A percentile compares a stretch with the other conserved stretches of the same genome.
These are phyloP conservation scores for Colletotrichum truncatum DNA, from an alignment of 2,329 filamentous ascomycete species.

Conservation along the genomic window DNA sequence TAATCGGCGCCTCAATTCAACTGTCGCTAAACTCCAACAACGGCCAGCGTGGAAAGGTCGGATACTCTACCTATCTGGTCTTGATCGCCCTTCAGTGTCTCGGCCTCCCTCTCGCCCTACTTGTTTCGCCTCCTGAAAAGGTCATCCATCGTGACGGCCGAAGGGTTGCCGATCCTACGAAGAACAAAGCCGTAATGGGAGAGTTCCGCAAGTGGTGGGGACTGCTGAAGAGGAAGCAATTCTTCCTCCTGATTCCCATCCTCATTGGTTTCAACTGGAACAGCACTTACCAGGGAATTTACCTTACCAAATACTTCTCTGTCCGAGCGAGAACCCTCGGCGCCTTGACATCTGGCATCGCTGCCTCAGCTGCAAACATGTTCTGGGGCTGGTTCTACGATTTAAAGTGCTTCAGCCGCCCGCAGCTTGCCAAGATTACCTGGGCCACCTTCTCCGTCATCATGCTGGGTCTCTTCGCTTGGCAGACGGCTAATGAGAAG, in stretches of 20 bases:
- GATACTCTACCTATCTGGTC: conserved; percentile 50
- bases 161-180: conserved; percentile 39
- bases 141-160: conserved; percentile 49
- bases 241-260: conserved; percentile 58
- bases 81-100: conserved; percentile 55
- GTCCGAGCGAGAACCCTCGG: conserved; percentile 57
- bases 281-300: conserved; percentile 59
- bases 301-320: conserved; percentile 61
- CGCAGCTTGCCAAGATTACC: conserved; percentile 50
- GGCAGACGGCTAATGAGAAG: conserved; percentile 58
- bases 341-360: conserved; percentile 54
- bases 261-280: conserved; percentile 62
- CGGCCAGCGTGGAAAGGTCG: conserved; percentile 53
- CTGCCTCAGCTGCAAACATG: conserved; percentile 53
- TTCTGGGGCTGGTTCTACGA: conserved; percentile 62
- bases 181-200: conserved; percentile 46
- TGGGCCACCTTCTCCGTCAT: conserved; percentile 50
- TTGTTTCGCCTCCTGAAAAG: conserved; percentile 55
- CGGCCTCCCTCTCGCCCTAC: conserved; percentile 53
- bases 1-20: conserved; percentile 61
- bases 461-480: conserved; percentile 54
- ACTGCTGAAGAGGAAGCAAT: conserved; percentile 52
- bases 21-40: conserved; percentile 56
- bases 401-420: conserved; percentile 49
- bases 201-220: conserved; percentile 47